Evolutionary conservation across 148 eudicot species (phyloP).

Genomic region (Selenicereus undatus): DNA sequence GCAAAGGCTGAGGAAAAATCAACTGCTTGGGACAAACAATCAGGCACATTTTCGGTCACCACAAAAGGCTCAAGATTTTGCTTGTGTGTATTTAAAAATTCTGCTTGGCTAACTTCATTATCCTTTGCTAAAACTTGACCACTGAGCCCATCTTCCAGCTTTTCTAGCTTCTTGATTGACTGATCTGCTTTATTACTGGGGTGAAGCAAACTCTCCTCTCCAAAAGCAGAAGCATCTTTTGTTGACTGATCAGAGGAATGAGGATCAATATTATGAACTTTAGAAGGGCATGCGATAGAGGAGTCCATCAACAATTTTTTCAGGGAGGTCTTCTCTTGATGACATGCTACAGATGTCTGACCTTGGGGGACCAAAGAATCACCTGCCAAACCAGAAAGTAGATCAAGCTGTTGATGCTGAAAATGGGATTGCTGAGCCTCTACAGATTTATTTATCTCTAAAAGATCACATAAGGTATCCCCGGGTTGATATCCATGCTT

Average conservation of each 20-base stretch:
- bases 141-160: slow-evolving; percentile 27
- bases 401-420: slow-evolving; percentile 36
- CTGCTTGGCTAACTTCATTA: slow-evolving; percentile 20
- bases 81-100: slow-evolving; percentile 19
- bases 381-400: slow-evolving; percentile 39
- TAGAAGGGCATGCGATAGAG: slow-evolving; percentile 25
- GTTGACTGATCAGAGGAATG: slow-evolving; percentile 23
- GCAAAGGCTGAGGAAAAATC: slow-evolving; percentile 26
- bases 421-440: slow-evolving; percentile 35
- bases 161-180: slow-evolving; percentile 27
- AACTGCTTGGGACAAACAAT: slow-evolving; percentile 25
- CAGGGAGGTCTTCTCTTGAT: slow-evolving; percentile 23
- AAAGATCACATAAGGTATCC: slow-evolving; percentile 26
- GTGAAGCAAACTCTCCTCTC: slow-evolving; percentile 39
- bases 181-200: slow-evolving; percentile 35
- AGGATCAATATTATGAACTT: slow-evolving; percentile 26
- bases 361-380: slow-evolving; percentile 32
- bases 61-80: slow-evolving; percentile 40
- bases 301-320: slow-evolving; percentile 25
- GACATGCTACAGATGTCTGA: slow-evolving; percentile 30
- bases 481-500: slow-evolving; percentile 28
- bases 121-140: slow-evolving; percentile 21
- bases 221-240: slow-evolving; percentile 19
- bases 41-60: slow-evolving; percentile 32
- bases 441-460: slow-evolving; percentile 22